A percentile compares a stretch with the other conserved stretches of the same genome.
These are phyloP conservation scores for Butyriboletus loyo DNA, from an alignment of 768 basidiomycete species.

Conservation along the genomic window DNA sequence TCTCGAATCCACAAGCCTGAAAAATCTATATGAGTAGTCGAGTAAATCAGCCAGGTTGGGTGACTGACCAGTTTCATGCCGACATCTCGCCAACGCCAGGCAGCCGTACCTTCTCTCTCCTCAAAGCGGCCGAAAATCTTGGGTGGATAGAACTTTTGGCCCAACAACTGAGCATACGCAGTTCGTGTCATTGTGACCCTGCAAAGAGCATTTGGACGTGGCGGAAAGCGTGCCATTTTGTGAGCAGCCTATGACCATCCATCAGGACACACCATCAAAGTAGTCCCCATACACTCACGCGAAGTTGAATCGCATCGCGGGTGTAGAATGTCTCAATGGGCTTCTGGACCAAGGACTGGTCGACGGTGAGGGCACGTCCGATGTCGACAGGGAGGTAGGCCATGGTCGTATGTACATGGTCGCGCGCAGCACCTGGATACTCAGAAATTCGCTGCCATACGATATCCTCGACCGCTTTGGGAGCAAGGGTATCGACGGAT, in stretches of 20 bases:
- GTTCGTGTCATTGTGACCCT: slow-evolving; percentile 81
- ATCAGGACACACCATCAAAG: slow-evolving; percentile 1
- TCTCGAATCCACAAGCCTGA: slow-evolving; percentile 94
- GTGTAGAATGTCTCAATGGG: slow-evolving; percentile 95
- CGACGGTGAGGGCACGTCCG: slow-evolving; percentile 61
- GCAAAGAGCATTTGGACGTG: slow-evolving; percentile 56
- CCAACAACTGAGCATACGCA: slow-evolving; percentile 89
- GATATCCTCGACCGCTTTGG: slow-evolving; percentile 54
- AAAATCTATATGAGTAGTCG: neutral
- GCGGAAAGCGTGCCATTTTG: slow-evolving; percentile 87
- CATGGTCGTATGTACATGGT: slow-evolving; percentile 74
- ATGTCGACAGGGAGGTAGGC: slow-evolving; percentile 80
- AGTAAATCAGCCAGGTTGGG: neutral
- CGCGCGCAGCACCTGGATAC: slow-evolving; percentile 68
- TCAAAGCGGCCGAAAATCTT: slow-evolving; percentile 79
- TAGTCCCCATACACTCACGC: slow-evolving; percentile 49
- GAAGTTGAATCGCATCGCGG: slow-evolving; percentile 84
- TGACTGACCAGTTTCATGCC: slow-evolving; percentile 87
- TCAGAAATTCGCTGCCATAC: slow-evolving; percentile 71
- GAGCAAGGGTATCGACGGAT: slow-evolving; percentile 54
- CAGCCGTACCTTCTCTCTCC: slow-evolving; percentile 58
- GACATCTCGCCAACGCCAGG: slow-evolving; percentile 77
- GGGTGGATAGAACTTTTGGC: slow-evolving; percentile 91
- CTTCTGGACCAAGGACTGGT: slow-evolving; percentile 75
- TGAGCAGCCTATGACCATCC: slow-evolving; percentile 66